These are phyloP conservation scores for Termitomyces sp. DNA, from an alignment of 768 basidiomycete species.

Conservation along the genomic window DNA sequence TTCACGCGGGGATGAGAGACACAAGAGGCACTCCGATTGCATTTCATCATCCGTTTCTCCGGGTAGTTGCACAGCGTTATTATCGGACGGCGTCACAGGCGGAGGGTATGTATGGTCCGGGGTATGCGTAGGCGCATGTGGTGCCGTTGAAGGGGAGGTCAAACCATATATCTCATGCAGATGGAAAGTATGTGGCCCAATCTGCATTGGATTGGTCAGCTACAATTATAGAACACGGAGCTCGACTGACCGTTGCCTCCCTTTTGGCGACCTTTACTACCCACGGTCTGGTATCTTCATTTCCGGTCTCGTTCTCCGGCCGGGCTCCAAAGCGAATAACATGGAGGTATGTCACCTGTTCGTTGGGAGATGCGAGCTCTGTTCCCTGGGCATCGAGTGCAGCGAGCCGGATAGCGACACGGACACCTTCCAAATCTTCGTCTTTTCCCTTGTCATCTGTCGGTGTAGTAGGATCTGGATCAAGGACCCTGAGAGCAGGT, in stretches of 20 bases:
- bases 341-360: conserved; percentile 86
- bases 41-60: conserved; percentile 56
- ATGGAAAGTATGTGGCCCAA: conserved; percentile 91
- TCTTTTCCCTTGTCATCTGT: conserved; percentile 32
- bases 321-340: conserved; percentile 64
- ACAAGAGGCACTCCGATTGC: conserved; percentile 87
- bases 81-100: conserved; percentile 24
- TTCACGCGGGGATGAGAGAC: conserved; percentile 82
- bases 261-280: conserved; percentile 90
- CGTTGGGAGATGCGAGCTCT: conserved; percentile 66
- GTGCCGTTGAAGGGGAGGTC: conserved; percentile 43
- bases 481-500: conserved; percentile 75
- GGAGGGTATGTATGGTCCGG: conserved; percentile 11
- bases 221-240: conserved; percentile 1
- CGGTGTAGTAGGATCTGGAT: conserved; percentile 48
- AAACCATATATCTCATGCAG: conserved; percentile 94
- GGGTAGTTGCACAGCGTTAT: conserved; percentile 16
- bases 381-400: conserved; percentile 76
- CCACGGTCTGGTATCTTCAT: conserved; percentile 73
- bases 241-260: conserved; percentile 65
- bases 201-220: conserved; percentile 35
- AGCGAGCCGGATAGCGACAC: conserved; percentile 72
- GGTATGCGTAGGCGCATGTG: conserved; percentile 21
- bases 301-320: conserved; percentile 31
- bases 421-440: conserved; percentile 59